These are phyloP conservation scores for Monilinia polystroma DNA, from an alignment of 2,329 filamentous ascomycete species.

Conservation along the genomic window DNA sequence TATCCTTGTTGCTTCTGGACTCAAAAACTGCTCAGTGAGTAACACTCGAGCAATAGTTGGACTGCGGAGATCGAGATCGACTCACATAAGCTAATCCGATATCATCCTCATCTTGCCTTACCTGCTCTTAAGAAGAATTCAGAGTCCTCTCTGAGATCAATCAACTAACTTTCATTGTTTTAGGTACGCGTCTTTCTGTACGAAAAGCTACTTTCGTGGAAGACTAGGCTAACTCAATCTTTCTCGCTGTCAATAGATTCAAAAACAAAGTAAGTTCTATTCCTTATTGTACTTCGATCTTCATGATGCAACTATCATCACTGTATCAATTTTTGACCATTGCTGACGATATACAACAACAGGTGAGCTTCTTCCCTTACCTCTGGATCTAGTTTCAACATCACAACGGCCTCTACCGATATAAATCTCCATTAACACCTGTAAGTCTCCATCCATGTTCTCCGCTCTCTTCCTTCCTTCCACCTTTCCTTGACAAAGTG, in stretches of 20 bases:
- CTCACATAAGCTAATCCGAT: neutral
- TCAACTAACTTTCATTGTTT: neutral
- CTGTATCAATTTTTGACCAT: neutral
- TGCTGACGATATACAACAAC: neutral
- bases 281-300: neutral
- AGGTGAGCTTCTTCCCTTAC: slow-evolving; percentile 8
- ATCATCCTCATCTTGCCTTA: neutral
- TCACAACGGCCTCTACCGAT: neutral
- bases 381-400: neutral
- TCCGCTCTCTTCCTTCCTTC: neutral
- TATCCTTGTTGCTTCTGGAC: neutral
- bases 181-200: neutral
- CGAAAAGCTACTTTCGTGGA: neutral
- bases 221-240: neutral
- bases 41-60: neutral
- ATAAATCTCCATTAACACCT: neutral
- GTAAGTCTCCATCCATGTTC: neutral
- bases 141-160: too few relatives aligned
- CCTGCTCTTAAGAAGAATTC: neutral
- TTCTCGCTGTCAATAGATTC: neutral
- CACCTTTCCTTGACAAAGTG: neutral
- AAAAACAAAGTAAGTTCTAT: slow-evolving; percentile 1
- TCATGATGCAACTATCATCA: neutral
- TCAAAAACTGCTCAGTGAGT: too few relatives aligned
- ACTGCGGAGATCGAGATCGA: neutral